phyloP scores from a whole-genome alignment of 441 rosid species.

The Gossypium davidsonii region DNA sequence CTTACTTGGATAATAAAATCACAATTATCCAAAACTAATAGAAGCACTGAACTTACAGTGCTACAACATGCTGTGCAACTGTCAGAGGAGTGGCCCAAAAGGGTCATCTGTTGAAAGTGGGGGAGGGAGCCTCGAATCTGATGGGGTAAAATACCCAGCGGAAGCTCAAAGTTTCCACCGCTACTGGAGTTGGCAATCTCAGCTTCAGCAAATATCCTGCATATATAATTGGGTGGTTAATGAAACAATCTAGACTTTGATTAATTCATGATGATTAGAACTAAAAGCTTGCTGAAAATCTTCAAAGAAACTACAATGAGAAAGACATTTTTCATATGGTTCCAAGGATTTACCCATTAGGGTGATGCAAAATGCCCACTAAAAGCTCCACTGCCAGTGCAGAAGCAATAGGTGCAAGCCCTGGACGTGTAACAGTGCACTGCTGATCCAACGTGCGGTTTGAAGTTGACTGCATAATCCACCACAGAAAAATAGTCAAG shows the following conservation, averaged over 20 bases:
- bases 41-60: constrained; percentile 50
- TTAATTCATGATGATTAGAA: background rate
- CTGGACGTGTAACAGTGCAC: constrained; percentile 97
- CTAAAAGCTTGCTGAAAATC: background rate
- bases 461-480: constrained; percentile 64
- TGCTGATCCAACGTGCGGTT: constrained; percentile 94
- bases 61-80: constrained; percentile 86
- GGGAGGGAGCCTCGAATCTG: constrained; percentile 84
- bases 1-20: no score
- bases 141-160: constrained; percentile 90
- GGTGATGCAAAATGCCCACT: constrained; percentile 78
- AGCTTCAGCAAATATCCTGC: constrained; percentile 61
- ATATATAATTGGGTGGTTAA: constrained; percentile 18
- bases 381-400: constrained; percentile 87
- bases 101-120: constrained; percentile 76
- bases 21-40: no score
- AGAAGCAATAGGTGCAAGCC: constrained; percentile 90
- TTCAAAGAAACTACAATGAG: constrained; percentile 3
- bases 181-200: constrained; percentile 43
- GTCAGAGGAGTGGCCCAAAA: constrained; percentile 70
- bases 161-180: constrained; percentile 44
- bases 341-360: constrained; percentile 49
- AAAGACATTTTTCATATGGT: background rate
- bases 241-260: constrained; percentile 6
- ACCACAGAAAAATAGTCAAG: constrained; percentile 3